These are phyloP conservation scores for Diutina siamensis DNA, from an alignment of 1,139 yeast species.

Conservation along the genomic window DNA sequence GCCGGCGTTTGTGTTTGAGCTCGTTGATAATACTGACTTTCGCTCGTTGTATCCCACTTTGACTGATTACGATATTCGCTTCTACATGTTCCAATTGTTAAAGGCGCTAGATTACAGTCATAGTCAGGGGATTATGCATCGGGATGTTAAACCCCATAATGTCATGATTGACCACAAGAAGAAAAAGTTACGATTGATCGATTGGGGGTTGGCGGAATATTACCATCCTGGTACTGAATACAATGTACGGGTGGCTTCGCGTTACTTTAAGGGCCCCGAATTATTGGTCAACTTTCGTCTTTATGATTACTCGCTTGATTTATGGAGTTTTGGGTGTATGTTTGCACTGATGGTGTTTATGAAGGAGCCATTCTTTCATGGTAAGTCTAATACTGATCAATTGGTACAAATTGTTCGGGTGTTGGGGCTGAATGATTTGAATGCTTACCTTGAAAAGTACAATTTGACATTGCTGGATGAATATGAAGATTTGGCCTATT, in stretches of 20 bases:
- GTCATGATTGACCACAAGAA: slow-evolving; percentile 92
- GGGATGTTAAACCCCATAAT: slow-evolving; percentile 98
- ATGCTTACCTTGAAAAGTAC: slow-evolving; percentile 64
- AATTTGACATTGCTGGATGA: slow-evolving; percentile 67
- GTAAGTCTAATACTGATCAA: slow-evolving; percentile 92
- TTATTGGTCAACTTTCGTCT: slow-evolving; percentile 83
- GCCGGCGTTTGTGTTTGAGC: slow-evolving; percentile 89
- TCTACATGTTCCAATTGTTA: slow-evolving; percentile 78
- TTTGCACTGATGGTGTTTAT: slow-evolving; percentile 93
- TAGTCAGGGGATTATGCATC: slow-evolving; percentile 96
- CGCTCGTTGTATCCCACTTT: slow-evolving; percentile 87
- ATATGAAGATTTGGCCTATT: slow-evolving; percentile 37
- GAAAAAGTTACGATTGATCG: slow-evolving; percentile 68
- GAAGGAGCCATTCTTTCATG: slow-evolving; percentile 96
- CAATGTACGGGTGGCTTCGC: slow-evolving; percentile 95
- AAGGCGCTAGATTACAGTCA: slow-evolving; percentile 90
- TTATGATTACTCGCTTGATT: slow-evolving; percentile 88
- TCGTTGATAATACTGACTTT: slow-evolving; percentile 83
- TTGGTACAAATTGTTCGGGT: slow-evolving; percentile 89
- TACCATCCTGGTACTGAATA: slow-evolving; percentile 92
- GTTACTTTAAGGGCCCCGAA: slow-evolving; percentile 97
- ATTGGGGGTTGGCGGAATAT: slow-evolving; percentile 98
- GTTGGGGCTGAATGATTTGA: slow-evolving; percentile 79
- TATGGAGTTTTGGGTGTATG: slow-evolving; percentile 98
- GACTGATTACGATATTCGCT: slow-evolving; percentile 71